These are phyloP conservation scores for Nicotiana otophora DNA, from an alignment of 257 asterid genomes.

Conservation along the genomic window DNA sequence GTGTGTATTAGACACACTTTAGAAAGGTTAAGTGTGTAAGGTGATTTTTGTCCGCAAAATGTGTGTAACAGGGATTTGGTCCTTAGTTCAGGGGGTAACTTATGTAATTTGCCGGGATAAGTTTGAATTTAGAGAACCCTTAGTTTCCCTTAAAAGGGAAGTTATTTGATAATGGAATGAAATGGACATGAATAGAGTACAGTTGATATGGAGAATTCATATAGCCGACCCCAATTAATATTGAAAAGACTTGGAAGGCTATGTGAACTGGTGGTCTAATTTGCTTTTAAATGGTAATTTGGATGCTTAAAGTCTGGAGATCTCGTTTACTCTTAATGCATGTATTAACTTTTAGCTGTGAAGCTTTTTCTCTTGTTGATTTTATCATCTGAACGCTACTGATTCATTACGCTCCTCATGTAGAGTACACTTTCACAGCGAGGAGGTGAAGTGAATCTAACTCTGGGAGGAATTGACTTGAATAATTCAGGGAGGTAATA, in stretches of 20 bases:
- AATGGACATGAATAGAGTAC: background rate
- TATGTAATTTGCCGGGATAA: background rate
- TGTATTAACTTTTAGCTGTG: background rate
- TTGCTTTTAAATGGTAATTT: background rate
- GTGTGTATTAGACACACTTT: too few species aligned
- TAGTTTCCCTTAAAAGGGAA: background rate
- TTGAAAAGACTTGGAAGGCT: background rate
- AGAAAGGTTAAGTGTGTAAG: too few species aligned
- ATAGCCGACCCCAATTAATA: background rate
- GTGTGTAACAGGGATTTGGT: too few species aligned
- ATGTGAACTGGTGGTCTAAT: background rate
- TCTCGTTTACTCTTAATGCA: background rate
- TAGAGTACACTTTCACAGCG: conserved; percentile 88
- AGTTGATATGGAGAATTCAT: background rate
- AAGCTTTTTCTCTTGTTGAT: conserved; percentile 9
- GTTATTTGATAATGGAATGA: background rate
- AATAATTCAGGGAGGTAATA: conserved; percentile 91
- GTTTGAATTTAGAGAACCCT: background rate
- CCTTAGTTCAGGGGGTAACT: too few species aligned
- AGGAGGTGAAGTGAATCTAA: conserved; percentile 91
- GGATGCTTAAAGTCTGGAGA: background rate
- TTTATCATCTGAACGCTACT: background rate
- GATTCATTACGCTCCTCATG: conserved; percentile 8
- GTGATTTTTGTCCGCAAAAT: too few species aligned
- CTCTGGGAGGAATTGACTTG: conserved; percentile 91